These are phyloP conservation scores for Diplodia sapinea DNA, from an alignment of 2,329 filamentous ascomycete species.

Conservation along the genomic window DNA sequence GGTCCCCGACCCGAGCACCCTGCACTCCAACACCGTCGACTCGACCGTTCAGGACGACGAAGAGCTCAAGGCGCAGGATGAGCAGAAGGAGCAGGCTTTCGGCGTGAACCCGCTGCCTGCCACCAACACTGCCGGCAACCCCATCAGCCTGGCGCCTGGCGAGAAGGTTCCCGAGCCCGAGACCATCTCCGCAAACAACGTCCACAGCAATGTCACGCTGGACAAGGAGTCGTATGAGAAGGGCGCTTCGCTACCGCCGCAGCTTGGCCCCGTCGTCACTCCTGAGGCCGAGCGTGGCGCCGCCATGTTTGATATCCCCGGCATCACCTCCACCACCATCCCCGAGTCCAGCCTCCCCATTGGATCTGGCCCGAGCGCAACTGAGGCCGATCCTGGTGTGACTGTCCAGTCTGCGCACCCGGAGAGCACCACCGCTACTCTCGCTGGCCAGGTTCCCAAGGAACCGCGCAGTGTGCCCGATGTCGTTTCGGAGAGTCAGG, in stretches of 20 bases:
- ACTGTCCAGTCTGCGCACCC: conserved; percentile 52
- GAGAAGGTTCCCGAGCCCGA: conserved; percentile 76
- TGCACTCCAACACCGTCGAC: conserved; percentile 74
- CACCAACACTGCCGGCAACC: conserved; percentile 70
- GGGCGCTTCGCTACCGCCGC: conserved; percentile 62
- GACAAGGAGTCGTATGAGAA: conserved; percentile 89
- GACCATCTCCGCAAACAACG: conserved; percentile 70
- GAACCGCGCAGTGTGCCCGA: conserved; percentile 58
- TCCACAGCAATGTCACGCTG: conserved; percentile 67
- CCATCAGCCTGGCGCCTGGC: conserved; percentile 77
- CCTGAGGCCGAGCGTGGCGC: conserved; percentile 52
- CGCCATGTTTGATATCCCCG: conserved; percentile 54
- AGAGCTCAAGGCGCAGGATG: conserved; percentile 39
- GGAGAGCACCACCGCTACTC: conserved; percentile 53
- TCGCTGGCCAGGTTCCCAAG: conserved; percentile 54
- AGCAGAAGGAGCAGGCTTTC: conserved; percentile 56
- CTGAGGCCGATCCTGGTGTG: conserved; percentile 47
- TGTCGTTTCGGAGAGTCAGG: conserved; percentile 74
- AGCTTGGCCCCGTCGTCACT: conserved; percentile 55
- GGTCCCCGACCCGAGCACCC: conserved; percentile 69
- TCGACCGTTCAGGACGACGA: conserved; percentile 54
- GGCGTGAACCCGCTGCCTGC: conserved; percentile 65
- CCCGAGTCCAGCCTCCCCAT: conserved; percentile 84
- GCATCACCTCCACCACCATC: conserved; percentile 68
- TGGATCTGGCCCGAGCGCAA: conserved; percentile 46